phyloP scores from a whole-genome alignment of 148 eudicot genomes.

The Talinum fruticosum region DNA sequence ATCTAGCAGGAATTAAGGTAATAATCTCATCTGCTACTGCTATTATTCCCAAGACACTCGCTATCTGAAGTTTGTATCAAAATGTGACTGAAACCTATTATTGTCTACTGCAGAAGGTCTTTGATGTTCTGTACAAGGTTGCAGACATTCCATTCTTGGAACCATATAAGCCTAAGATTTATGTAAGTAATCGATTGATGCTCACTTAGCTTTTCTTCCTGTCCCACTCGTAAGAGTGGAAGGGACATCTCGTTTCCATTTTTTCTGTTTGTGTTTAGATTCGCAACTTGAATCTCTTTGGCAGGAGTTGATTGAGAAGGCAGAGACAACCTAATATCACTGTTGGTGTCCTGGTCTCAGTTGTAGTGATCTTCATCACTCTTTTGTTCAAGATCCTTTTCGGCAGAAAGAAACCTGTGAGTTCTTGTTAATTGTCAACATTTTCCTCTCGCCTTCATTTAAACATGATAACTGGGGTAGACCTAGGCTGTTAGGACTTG shows the following conservation, averaged over 20 bases:
- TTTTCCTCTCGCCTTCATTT: too few relatives aligned
- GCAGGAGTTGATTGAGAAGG: slow-evolving; percentile 83
- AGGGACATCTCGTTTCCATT: background rate
- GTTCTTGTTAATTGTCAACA: slow-evolving; percentile 16
- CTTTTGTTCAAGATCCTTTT: slow-evolving; percentile 57
- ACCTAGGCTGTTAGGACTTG: too few relatives aligned
- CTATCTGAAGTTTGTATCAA: background rate
- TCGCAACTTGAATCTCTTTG: background rate
- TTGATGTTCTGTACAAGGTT: slow-evolving; percentile 81
- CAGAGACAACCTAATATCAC: slow-evolving; percentile 83
- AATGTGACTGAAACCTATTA: background rate
- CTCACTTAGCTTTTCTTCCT: too few relatives aligned
- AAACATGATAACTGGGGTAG: too few relatives aligned
- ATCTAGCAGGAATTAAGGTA: background rate
- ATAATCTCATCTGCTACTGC: background rate
- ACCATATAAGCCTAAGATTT: slow-evolving; percentile 54
- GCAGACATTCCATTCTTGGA: slow-evolving; percentile 85
- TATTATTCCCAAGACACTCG: background rate
- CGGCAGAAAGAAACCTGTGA: slow-evolving; percentile 86
- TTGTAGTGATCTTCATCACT: slow-evolving; percentile 46
- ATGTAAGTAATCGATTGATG: slow-evolving; percentile 37
- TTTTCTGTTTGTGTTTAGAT: background rate
- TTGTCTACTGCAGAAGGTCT: slow-evolving; percentile 60
- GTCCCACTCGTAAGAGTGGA: background rate
- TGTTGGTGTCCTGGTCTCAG: slow-evolving; percentile 54